phyloP scores from a whole-genome alignment of 1,139 yeast species.

The Scheffersomyces cryptocercus region DNA sequence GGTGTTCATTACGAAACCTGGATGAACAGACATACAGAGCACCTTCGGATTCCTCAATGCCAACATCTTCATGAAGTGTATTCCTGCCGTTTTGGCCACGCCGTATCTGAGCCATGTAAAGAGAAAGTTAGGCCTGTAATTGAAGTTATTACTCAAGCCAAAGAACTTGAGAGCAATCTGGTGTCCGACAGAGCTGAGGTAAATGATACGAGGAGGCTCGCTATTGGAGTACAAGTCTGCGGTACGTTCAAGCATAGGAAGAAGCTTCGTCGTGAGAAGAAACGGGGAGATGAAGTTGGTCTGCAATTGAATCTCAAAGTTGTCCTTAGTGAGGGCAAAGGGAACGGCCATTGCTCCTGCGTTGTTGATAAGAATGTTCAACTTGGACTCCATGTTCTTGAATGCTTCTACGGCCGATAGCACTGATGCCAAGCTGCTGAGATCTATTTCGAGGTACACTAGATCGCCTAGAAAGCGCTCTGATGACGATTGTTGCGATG shows the following conservation, averaged over 20 bases:
- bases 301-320: constrained; percentile 78
- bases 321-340: constrained; percentile 61
- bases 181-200: constrained; percentile 73
- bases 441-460: constrained; percentile 60
- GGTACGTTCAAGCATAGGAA: constrained; percentile 54
- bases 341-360: constrained; percentile 87
- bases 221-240: constrained; percentile 22
- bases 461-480: constrained; percentile 55
- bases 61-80: constrained; percentile 69
- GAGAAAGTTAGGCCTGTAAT: constrained; percentile 61
- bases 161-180: constrained; percentile 53
- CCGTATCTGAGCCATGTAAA: constrained; percentile 84
- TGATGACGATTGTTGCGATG: constrained; percentile 5
- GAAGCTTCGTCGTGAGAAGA: constrained; percentile 60
- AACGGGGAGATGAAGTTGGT: constrained; percentile 80
- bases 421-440: constrained; percentile 59
- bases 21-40: constrained; percentile 70
- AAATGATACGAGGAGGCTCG: constrained; percentile 59
- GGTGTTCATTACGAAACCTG: constrained; percentile 84
- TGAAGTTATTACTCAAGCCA: constrained; percentile 51
- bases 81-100: constrained; percentile 76
- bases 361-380: constrained; percentile 71
- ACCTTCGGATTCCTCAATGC: constrained; percentile 69
- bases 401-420: constrained; percentile 55
- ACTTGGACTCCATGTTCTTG: constrained; percentile 45